phyloP scores from a whole-genome alignment of 805 yeast genomes.

The Metschnikowia matae region DNA sequence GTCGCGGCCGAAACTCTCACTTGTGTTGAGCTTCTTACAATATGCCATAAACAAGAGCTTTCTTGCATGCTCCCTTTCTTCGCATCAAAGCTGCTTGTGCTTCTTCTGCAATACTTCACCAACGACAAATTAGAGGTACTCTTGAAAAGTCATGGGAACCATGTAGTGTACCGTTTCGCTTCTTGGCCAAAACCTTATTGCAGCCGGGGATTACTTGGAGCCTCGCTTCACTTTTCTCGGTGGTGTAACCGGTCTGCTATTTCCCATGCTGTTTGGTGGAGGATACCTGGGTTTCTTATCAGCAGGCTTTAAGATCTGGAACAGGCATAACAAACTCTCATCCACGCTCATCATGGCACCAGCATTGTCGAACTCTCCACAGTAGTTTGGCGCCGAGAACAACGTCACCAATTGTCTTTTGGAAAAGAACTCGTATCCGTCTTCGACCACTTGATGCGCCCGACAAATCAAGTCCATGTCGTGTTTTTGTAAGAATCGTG shows the following conservation, averaged over 20 bases:
- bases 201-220: constrained; percentile 30
- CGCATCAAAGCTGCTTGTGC: not conserved
- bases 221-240: constrained; percentile 56
- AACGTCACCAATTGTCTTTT: constrained; percentile 94
- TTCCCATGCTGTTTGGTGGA: constrained; percentile 39
- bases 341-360: constrained; percentile 99
- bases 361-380: constrained; percentile 98
- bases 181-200: not conserved
- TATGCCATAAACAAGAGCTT: constrained; percentile 2
- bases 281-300: constrained; percentile 81
- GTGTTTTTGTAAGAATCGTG: constrained; percentile 92
- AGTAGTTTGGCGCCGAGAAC: constrained; percentile 95
- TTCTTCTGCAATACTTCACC: not conserved
- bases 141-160: not conserved
- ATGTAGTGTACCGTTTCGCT: not conserved
- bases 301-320: constrained; percentile 96
- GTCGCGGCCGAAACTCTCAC: constrained; percentile 1
- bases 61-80: not conserved
- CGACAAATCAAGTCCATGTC: constrained; percentile 98
- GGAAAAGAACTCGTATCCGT: constrained; percentile 95
- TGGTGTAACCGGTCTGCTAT: constrained; percentile 52
- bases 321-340: constrained; percentile 91
- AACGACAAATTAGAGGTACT: not conserved
- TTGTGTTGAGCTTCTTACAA: constrained; percentile 2
- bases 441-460: constrained; percentile 99